Evolutionary conservation across 129 eudicot species (phyloP), one percentile per base, ranked within the genome.

Genomic region (Ambrosia trifida): DNA sequence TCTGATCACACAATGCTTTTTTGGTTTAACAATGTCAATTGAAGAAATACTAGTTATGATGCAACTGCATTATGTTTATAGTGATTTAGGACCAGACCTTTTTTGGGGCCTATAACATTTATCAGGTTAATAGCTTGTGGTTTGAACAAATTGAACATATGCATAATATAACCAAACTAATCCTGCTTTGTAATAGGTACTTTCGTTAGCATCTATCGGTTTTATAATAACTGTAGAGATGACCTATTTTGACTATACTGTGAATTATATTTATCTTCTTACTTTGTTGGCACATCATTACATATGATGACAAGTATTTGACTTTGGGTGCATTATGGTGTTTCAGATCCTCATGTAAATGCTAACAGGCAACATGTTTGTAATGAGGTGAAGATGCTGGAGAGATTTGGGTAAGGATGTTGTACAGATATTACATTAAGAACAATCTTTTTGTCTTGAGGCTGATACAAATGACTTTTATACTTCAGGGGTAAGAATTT

Each of bases 281-380:
- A 76, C 60, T 76, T n/a, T 76, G 56, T 40, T 18, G 58, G 40
- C 74, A 43, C 24, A 32, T 43, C 13, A 56, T 31, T 75, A 47
- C 52, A 9, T 36, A 44, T 56, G 18, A 20, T 66, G 59, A 66
- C 43, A 56, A 6, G 33, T 30, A 30, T 7, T 45, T 72, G 73
- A 46, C 54, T 44, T 40, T 69, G 33, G 81, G 71, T 53, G 68
- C 78, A 9, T 41, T 76, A 49, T 20, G 66, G 65, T 68, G 80
- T 74, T 79, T 76, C 89, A 95, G 99, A 86, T 82, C 99, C 99
- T 74, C 99, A 88, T 80, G 83, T 14, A 38, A 90, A 95, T 78
- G 97, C 99, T 59, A 87, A 90, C 57, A 85, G 79, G 68, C 81
- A 77, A 47, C 90, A 84, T 79, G 84, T 95, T 33, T 81, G 79